Percentiles rank a stretch among this genome's conserved stretches.
These are phyloP conservation scores for Galeopsis tetrahit DNA, from an alignment of 257 asterid species.

Conservation along the genomic window DNA sequence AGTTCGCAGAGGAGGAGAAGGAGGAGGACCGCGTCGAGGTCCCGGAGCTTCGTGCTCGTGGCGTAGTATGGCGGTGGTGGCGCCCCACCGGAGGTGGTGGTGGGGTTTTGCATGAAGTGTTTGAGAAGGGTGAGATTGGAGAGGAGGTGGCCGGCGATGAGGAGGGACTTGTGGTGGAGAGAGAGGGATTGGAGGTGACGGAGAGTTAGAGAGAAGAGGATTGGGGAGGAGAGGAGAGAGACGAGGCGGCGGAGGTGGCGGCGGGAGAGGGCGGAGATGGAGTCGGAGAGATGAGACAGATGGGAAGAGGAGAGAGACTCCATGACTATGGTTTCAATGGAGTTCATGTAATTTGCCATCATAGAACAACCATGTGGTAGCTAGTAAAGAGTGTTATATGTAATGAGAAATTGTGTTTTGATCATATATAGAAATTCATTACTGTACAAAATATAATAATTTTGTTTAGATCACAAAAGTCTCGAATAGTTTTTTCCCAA, in stretches of 20 bases:
- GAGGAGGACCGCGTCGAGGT: slow-evolving; percentile 73
- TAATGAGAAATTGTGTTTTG: slow-evolving; percentile 26
- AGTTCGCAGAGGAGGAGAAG: slow-evolving; percentile 84
- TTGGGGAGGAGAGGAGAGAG: slow-evolving; percentile 70
- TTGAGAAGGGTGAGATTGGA: slow-evolving; percentile 56
- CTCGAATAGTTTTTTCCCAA: too few relatives aligned
- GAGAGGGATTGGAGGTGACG: slow-evolving; percentile 82
- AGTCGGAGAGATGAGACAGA: slow-evolving; percentile 60
- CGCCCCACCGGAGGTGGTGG: slow-evolving; percentile 3
- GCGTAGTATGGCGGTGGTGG: slow-evolving; percentile 8
- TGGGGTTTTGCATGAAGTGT: slow-evolving; percentile 35
- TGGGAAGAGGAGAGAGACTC: slow-evolving; percentile 55
- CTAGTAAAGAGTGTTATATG: slow-evolving; percentile 3
- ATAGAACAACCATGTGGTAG: slow-evolving; percentile 38
- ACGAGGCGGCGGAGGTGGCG: slow-evolving; percentile 68
- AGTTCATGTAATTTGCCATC: slow-evolving; percentile 45
- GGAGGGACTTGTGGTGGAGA: slow-evolving; percentile 74
- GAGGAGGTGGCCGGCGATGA: slow-evolving; percentile 78
- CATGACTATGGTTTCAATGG: slow-evolving; percentile 61
- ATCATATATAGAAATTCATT: background rate
- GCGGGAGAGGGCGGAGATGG: slow-evolving; percentile 70
- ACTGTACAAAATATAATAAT: too few relatives aligned
- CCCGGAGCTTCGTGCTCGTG: slow-evolving; percentile 57
- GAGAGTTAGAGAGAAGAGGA: slow-evolving; percentile 73
- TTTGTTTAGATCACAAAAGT: too few relatives aligned